These are phyloP conservation scores for Diplodia scrobiculata DNA, from an alignment of 2,329 filamentous ascomycete genomes.

Conservation along the genomic window DNA sequence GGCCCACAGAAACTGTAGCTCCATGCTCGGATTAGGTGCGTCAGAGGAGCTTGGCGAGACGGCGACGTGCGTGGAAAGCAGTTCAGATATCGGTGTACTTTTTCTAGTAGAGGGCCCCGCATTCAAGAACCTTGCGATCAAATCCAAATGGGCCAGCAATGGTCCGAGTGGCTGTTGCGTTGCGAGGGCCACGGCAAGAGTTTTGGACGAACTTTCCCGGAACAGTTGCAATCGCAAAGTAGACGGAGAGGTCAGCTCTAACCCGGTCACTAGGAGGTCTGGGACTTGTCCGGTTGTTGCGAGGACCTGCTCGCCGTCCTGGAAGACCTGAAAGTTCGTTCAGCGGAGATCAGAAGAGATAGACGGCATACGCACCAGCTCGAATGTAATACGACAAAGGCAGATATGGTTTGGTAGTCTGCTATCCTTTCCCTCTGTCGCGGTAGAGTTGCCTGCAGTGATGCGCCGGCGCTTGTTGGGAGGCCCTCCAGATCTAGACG, in stretches of 20 bases:
- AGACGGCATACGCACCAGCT: not conserved
- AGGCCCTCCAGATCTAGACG: not conserved
- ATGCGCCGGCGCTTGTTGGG: slow-evolving; percentile 19
- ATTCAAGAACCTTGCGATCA: not conserved
- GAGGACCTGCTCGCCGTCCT: not conserved
- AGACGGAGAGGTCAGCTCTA: not conserved
- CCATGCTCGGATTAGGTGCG: not conserved
- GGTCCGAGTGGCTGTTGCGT: not conserved
- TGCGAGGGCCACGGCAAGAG: slow-evolving; percentile 1
- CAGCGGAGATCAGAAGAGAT: not conserved
- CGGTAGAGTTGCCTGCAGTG: not conserved
- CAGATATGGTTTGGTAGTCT: not conserved
- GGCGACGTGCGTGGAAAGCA: not conserved
- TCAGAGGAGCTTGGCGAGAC: not conserved
- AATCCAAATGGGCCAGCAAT: not conserved
- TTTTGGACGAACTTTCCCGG: not conserved
- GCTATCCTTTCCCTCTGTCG: not conserved
- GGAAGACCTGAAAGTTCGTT: not conserved
- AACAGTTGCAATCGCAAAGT: not conserved
- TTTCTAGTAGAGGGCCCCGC: not conserved
- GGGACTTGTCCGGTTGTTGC: not conserved
- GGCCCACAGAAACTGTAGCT: slow-evolving; percentile 10
- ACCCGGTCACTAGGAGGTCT: not conserved
- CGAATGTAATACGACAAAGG: not conserved
- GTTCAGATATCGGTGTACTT: not conserved